Base-by-base conservation (phyloP, 2,329 filamentous ascomycete genomes). In the Epicoccum sorghinum region DNA sequence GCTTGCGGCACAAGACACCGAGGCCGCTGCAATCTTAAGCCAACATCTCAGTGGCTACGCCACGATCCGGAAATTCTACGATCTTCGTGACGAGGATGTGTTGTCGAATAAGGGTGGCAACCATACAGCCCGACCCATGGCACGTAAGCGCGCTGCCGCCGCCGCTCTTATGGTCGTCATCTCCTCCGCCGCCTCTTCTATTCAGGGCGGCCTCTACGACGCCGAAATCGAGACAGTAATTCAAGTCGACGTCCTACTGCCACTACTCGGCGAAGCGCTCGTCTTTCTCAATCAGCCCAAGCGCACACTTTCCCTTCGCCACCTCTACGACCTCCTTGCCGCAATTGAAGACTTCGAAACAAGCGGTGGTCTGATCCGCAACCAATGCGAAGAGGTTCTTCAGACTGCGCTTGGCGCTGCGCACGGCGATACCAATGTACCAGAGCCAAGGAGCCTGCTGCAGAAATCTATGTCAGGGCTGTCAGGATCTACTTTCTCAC, bases 11-110 rank as follows among this genome's bases (percentile, higher is more conserved):
- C 83, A 88, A 47, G 93, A 97, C 65, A 78, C 89, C 29, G 89
- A 93, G 69, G 93, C 91, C 7, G 93, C 93, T 7, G 84, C 90
- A 63, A 83, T 96, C 9, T 81, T 98, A 3, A 90, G 93, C 41
- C 89, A 89, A 57, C 89, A 93, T 76, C 86, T 97, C 8, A 95
- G 90, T 71, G 93, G 93, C 22, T 98, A 98, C 68, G 93, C 93
- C 22, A 96, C 92, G 0, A 80, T 98, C 18, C 89, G 93, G 32
- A 89, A 88, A 62, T 97, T 93, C 78, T 98, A 96, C 74, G 89
- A 93, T 58, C 83, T 93, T n/a, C 86, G 93, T 43, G 93, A 98
- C 68, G 83, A 86, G 65, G 80, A 82, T n/a, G 59, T 81, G 4
- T 59, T 73, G 4, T 58, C 75, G 5, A 3, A 22, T 9, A 4